Conservation (phyloP, 257 asterid genomes). For the Nicotiana obtusifolia region DNA sequence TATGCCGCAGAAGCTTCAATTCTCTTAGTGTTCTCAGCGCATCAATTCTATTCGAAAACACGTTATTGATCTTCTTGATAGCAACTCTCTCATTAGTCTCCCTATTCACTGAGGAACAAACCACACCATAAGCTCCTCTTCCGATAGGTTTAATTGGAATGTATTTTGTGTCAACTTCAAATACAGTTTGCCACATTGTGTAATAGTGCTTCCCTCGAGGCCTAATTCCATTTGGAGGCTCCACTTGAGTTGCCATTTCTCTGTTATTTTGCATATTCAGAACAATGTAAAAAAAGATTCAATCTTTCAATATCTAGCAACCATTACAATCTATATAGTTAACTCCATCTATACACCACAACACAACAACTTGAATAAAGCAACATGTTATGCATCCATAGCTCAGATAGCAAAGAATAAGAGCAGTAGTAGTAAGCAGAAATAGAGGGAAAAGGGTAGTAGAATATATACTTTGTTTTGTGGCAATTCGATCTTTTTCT, state of each 20-base stretch:
- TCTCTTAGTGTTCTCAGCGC: conserved; percentile 45
- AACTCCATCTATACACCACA: neutral
- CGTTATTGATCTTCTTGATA: conserved; percentile 37
- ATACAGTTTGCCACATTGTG: conserved; percentile 40
- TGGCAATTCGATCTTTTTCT: conserved; percentile 17
- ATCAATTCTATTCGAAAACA: conserved; percentile 34
- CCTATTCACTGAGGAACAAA: conserved; percentile 37
- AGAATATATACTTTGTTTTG: conserved; percentile 17
- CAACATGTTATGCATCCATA: neutral
- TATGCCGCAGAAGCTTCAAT: conserved; percentile 30
- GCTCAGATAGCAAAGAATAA: conserved; percentile 11
- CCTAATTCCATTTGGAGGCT: conserved; percentile 29
- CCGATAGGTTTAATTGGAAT: conserved; percentile 41
- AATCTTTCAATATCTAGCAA: neutral
- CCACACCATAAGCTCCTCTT: conserved; percentile 43
- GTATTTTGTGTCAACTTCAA: conserved; percentile 39
- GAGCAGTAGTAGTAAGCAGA: neutral
- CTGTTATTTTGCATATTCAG: conserved; percentile 11
- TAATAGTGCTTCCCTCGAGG: conserved; percentile 35
- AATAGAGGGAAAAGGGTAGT: neutral
- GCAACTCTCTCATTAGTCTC: conserved; percentile 43
- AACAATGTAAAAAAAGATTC: neutral
- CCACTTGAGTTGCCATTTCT: conserved; percentile 31
- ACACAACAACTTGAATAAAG: neutral
- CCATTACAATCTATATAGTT: neutral